These are phyloP conservation scores for Iberis pinnata DNA, from an alignment of 345 rosid genomes.

Conservation along the genomic window DNA sequence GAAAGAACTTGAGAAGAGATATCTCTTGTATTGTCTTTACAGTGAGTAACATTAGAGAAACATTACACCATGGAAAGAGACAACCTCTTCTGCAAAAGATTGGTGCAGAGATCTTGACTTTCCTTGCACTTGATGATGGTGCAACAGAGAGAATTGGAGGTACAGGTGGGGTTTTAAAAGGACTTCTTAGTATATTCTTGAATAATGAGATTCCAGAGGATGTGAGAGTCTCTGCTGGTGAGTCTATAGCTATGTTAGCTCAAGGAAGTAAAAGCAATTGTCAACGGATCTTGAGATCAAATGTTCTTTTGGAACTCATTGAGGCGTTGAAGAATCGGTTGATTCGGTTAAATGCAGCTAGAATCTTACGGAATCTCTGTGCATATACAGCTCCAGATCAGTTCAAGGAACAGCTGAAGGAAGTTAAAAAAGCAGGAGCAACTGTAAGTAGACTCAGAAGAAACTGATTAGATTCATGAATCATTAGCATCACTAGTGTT, in stretches of 20 bases:
- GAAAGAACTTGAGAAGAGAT: conserved; percentile 55
- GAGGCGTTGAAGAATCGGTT: conserved; percentile 40
- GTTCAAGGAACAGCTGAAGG: conserved; percentile 36
- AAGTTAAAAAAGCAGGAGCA: conserved; percentile 44
- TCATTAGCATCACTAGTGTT: conserved; percentile 2
- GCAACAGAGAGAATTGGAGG: conserved; percentile 82
- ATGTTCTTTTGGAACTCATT: conserved; percentile 40
- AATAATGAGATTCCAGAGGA: conserved; percentile 32
- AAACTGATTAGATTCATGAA: neutral
- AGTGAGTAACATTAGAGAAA: conserved; percentile 71
- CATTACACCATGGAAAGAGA: conserved; percentile 53
- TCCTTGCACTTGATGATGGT: conserved; percentile 62
- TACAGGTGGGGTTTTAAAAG: conserved; percentile 75
- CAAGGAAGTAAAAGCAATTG: conserved; percentile 71
- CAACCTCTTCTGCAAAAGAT: conserved; percentile 55
- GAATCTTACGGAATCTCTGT: conserved; percentile 68
- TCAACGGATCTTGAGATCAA: conserved; percentile 50
- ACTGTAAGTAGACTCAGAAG: conserved; percentile 39
- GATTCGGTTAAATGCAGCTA: conserved; percentile 57
- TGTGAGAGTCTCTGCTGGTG: conserved; percentile 68
- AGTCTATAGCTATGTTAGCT: conserved; percentile 79
- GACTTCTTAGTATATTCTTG: conserved; percentile 64
- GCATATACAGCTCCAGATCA: conserved; percentile 39
- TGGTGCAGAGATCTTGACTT: conserved; percentile 61
- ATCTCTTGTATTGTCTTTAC: conserved; percentile 79